Percentiles rank a stretch among this genome's conserved stretches.
phyloP scores from a whole-genome alignment of 352 stramenopile genomes.

The Phytophthora hibernalis region DNA sequence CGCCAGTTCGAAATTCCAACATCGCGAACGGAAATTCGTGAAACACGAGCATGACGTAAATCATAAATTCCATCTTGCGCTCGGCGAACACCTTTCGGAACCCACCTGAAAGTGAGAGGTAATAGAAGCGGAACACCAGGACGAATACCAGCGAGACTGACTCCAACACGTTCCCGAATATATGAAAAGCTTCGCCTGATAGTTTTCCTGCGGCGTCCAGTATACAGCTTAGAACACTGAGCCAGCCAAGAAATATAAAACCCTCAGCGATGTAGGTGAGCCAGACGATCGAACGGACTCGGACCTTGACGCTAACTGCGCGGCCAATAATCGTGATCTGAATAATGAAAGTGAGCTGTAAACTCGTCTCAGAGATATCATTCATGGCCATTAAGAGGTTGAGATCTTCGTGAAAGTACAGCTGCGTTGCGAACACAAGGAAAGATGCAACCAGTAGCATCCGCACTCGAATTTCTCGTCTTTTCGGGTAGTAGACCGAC shows the following conservation, averaged over 20 bases:
- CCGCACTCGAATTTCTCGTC: constrained; percentile 35
- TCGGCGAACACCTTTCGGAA: constrained; percentile 7
- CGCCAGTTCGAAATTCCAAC: constrained; percentile 11
- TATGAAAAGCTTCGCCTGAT: constrained; percentile 3
- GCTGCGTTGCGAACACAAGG: constrained; percentile 30
- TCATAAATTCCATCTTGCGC: constrained; percentile 27
- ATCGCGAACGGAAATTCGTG: constrained; percentile 29
- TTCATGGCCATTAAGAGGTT: constrained; percentile 31
- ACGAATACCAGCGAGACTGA: constrained; percentile 32
- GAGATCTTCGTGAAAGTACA: constrained; percentile 34
- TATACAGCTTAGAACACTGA: constrained; percentile 15
- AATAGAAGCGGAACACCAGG: constrained; percentile 40
- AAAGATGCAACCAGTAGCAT: constrained; percentile 32
- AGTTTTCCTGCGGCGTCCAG: constrained; percentile 3
- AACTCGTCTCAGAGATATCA: constrained; percentile 46
- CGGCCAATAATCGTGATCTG: constrained; percentile 49
- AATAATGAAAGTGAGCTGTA: constrained; percentile 44
- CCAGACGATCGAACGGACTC: constrained; percentile 30
- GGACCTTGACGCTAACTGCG: constrained; percentile 35
- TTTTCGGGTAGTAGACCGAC: constrained; percentile 35
- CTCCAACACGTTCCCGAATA: constrained; percentile 24
- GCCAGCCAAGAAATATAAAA: constrained; percentile 22
- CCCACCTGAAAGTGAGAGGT: constrained; percentile 25
- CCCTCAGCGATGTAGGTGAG: constrained; percentile 33
- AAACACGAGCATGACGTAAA: constrained; percentile 21